phyloP scores from a whole-genome alignment of 2,329 filamentous ascomycete species.

The Aspergillus tubingensis region DNA sequence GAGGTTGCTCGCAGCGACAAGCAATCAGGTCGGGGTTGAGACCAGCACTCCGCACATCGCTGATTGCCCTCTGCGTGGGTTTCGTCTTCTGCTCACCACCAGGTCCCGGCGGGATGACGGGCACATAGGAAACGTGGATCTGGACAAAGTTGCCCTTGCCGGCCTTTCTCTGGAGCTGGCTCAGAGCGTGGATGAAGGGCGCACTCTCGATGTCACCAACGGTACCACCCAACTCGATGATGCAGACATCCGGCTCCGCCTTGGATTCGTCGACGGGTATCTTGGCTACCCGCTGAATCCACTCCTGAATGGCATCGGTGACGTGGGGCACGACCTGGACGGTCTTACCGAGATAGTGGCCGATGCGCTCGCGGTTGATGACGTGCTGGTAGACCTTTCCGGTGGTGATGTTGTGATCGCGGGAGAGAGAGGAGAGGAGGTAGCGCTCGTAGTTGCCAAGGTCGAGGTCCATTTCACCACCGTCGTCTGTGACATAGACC shows the following conservation, averaged over 20 bases:
- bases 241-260: slow-evolving; percentile 85
- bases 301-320: slow-evolving; percentile 83
- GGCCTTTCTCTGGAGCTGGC: slow-evolving; percentile 71
- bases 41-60: slow-evolving; percentile 78
- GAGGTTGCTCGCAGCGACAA: slow-evolving; percentile 79
- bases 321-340: slow-evolving; percentile 90
- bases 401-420: slow-evolving; percentile 95
- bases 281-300: slow-evolving; percentile 82
- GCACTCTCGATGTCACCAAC: slow-evolving; percentile 79
- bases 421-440: slow-evolving; percentile 75
- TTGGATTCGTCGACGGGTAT: slow-evolving; percentile 84
- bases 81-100: slow-evolving; percentile 87
- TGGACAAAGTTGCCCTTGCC: slow-evolving; percentile 81
- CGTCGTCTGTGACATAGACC: slow-evolving; percentile 83
- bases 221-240: slow-evolving; percentile 59
- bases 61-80: slow-evolving; percentile 89
- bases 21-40: slow-evolving; percentile 79
- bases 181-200: slow-evolving; percentile 85
- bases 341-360: slow-evolving; percentile 84
- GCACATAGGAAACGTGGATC: slow-evolving; percentile 79
- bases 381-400: slow-evolving; percentile 94
- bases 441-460: slow-evolving; percentile 79
- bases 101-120: slow-evolving; percentile 55
- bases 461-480: slow-evolving; percentile 74
- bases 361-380: slow-evolving; percentile 70